phyloP scores from a whole-genome alignment of 345 rosid genomes.

The Trapa bicornis region DNA sequence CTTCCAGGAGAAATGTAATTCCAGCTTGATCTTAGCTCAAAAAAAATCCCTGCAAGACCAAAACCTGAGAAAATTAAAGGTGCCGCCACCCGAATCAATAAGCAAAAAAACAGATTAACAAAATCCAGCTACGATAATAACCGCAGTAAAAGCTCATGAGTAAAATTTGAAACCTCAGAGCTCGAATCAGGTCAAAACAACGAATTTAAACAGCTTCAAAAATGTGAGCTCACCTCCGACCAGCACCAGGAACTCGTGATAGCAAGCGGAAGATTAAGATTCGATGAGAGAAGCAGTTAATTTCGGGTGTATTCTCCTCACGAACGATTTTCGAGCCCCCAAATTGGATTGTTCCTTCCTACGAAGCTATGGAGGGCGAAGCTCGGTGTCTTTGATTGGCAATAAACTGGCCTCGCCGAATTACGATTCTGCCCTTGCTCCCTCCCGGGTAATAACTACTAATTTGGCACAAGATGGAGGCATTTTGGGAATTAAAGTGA shows the following conservation, averaged over 20 bases:
- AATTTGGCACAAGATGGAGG: constrained; percentile 4
- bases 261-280: not conserved
- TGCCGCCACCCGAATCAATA: constrained; percentile 8
- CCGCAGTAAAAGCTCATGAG: constrained; percentile 1
- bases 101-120: constrained; percentile 13
- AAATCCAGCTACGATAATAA: constrained; percentile 14
- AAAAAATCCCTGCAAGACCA: not conserved
- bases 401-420: constrained; percentile 30
- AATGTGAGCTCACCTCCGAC: constrained; percentile 4
- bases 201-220: constrained; percentile 7
- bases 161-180: constrained; percentile 19
- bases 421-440: constrained; percentile 34
- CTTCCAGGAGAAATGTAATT: not conserved
- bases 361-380: constrained; percentile 50
- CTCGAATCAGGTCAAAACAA: constrained; percentile 19
- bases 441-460: not conserved
- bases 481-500: constrained; percentile 12
- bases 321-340: constrained; percentile 27
- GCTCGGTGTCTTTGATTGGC: constrained; percentile 76
- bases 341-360: constrained; percentile 31
- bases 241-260: not conserved
- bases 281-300: not conserved
- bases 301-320: not conserved
- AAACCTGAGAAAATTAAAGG: not conserved
- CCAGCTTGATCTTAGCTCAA: constrained; percentile 5